phyloP scores from a whole-genome alignment of 2,329 filamentous ascomycete genomes.

The Hymenoscyphus albidus region DNA sequence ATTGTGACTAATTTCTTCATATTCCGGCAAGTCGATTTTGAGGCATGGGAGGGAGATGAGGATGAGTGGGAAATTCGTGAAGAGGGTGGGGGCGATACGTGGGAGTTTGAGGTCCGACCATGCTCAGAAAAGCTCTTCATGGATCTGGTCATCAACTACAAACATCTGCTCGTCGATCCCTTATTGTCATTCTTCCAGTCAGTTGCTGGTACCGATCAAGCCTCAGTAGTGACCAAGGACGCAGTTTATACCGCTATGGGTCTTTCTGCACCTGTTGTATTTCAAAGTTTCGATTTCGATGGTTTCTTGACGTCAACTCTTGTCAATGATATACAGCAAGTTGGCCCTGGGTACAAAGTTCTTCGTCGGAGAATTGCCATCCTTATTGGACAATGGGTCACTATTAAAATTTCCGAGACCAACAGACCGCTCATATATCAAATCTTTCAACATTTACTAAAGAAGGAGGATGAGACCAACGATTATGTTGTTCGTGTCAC shows the following conservation, averaged over 20 bases:
- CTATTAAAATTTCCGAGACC: constrained; percentile 66
- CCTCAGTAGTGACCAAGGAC: constrained; percentile 80
- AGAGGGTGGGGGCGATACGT: constrained; percentile 78
- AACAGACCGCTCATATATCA: constrained; percentile 76
- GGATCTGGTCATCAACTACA: constrained; percentile 86
- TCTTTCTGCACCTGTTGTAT: constrained; percentile 72
- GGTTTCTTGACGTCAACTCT: constrained; percentile 71
- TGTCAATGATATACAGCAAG: constrained; percentile 69
- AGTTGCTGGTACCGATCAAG: constrained; percentile 58
- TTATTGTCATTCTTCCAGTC: constrained; percentile 79
- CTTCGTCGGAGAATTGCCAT: constrained; percentile 85
- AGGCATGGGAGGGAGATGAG: constrained; percentile 90
- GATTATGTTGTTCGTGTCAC: constrained; percentile 91
- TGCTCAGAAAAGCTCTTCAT: constrained; percentile 93
- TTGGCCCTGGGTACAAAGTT: constrained; percentile 65
- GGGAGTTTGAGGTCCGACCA: constrained; percentile 87
- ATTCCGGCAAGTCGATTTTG: constrained; percentile 78
- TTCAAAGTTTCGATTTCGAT: constrained; percentile 78
- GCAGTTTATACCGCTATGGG: constrained; percentile 93
- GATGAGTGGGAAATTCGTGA: constrained; percentile 94
- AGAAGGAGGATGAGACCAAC: constrained; percentile 72
- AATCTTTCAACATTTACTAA: constrained; percentile 83
- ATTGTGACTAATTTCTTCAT: constrained; percentile 86
- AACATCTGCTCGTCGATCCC: constrained; percentile 72
- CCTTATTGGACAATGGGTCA: constrained; percentile 83